phyloP scores from a whole-genome alignment of 1,284 basidiomycete species.

The Leccinum subrobustum region DNA sequence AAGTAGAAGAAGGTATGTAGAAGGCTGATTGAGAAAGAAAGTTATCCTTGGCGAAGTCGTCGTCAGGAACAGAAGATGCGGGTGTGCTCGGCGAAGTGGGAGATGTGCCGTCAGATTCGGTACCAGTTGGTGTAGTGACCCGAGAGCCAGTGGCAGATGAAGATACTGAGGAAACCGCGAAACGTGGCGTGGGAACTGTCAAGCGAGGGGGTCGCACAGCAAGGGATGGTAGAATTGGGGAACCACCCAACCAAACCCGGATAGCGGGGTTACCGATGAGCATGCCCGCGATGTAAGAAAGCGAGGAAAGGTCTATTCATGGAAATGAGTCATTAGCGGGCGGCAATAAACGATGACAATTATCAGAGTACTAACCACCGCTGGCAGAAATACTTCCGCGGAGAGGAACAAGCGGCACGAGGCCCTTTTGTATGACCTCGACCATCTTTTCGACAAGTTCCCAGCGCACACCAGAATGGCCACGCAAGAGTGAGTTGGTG shows the following conservation, averaged over 20 bases:
- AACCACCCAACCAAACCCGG: conserved; percentile 47
- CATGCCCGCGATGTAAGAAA: conserved; percentile 82
- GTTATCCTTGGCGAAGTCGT: conserved; percentile 20
- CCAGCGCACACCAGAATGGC: conserved; percentile 84
- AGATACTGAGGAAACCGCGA: conserved; percentile 1
- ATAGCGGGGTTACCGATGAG: conserved; percentile 81
- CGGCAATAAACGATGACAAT: not conserved
- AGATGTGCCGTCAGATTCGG: conserved; percentile 18
- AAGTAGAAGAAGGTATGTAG: not conserved
- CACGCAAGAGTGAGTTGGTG: conserved; percentile 85
- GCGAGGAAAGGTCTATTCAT: conserved; percentile 66
- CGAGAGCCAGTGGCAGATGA: conserved; percentile 19
- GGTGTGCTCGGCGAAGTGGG: conserved; percentile 30
- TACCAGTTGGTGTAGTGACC: conserved; percentile 15
- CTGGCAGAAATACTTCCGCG: conserved; percentile 82
- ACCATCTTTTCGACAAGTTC: conserved; percentile 80
- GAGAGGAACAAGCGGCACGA: conserved; percentile 83
- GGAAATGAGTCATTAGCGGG: not conserved
- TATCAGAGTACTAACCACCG: conserved; percentile 52
- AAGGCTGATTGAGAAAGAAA: conserved; percentile 1
- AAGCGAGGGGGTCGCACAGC: not conserved
- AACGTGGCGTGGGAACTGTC: conserved; percentile 14
- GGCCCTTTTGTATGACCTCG: conserved; percentile 66
- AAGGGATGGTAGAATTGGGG: conserved; percentile 3
- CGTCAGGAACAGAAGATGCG: conserved; percentile 28